Evolutionary conservation across 257 asterid genomes (phyloP), one percentile per base, ranked within the genome.

Genomic region (Anisodus acutangulus): DNA sequence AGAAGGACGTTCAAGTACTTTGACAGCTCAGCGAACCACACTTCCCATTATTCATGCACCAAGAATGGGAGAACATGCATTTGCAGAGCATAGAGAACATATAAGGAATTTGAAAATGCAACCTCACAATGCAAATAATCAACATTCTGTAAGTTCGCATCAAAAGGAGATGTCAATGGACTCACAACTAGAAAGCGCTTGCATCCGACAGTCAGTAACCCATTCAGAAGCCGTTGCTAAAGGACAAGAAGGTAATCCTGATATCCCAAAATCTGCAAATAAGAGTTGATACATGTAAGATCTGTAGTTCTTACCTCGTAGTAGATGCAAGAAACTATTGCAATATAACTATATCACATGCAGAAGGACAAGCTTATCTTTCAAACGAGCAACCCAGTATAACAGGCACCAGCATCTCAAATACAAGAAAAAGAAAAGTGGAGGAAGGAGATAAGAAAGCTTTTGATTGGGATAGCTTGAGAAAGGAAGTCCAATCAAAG

Each of bases 401-500:
- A 76, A 35, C 79, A 26, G 86, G 85, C 84, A 81, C 91, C 66
- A 69, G 64, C 71, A 82, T 84, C 67, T 60, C 91, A 85, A 91
- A 87, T 84, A 83, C 85, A 87, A 90, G 89, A 88, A 94, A 91
- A 90, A 88, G 88, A 53, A 94, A 88, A 90, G 86, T 83, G 19
- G 93, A 88, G 85, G 89, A 88, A 81, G 92, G 89, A 78, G 90
- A 88, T 84, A 88, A 66, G 68, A 91, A 87, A 74, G 88, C 88
- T 53, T 84, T 90, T 84, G 91, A 92, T 8, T 96, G 99, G 99
- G 99, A 96, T 91, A 84, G 82, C 83, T 86, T 96, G 90, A 93
- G 98, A 89, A 92, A 84, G 90, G 90, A 89, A 87, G 97, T 87
- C n/a, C 88, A 84, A 26, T 58, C 88, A 13, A 87, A 87, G 84